Conservation (phyloP, 352 stramenopile species). For the Hyaloperonospora brassicae region DNA sequence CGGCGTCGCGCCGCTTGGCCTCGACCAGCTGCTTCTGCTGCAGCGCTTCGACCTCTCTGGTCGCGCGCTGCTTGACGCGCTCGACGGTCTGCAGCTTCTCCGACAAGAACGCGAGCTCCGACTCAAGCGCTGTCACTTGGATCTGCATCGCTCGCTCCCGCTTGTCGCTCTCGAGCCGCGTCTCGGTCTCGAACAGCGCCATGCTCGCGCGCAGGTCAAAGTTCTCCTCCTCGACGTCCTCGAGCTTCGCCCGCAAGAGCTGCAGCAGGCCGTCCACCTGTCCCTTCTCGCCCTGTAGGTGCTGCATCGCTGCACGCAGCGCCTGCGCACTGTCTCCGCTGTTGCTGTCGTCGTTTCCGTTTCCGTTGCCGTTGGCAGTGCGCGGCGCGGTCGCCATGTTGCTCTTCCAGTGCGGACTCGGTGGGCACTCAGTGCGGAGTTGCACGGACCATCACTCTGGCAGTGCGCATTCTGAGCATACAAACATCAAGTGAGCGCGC, state of each 20-base stretch:
- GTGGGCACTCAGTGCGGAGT: constrained; percentile 10
- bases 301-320: constrained; percentile 32
- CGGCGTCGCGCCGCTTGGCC: constrained; percentile 53
- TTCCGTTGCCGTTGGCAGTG: too few species aligned
- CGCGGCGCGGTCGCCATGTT: constrained; percentile 5
- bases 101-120: constrained; percentile 41
- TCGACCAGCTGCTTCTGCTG: constrained; percentile 51
- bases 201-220: constrained; percentile 55
- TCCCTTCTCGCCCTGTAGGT: constrained; percentile 42
- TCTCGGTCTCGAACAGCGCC: constrained; percentile 44
- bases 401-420: too few species aligned
- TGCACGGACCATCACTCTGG: constrained; percentile 15
- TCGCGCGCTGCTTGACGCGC: constrained; percentile 37
- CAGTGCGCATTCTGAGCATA: not conserved
- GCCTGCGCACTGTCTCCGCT: constrained; percentile 14
- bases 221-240: constrained; percentile 48
- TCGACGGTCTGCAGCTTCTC: constrained; percentile 55
- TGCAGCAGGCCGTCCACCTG: constrained; percentile 47
- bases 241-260: constrained; percentile 41
- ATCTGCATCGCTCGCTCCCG: constrained; percentile 36
- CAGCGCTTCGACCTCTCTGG: constrained; percentile 50
- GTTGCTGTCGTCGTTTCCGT: not conserved
- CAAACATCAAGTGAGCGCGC: constrained; percentile 2
- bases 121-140: constrained; percentile 44
- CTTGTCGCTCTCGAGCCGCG: constrained; percentile 32